A percentile compares a stretch with the other conserved stretches of the same genome.
Conservation (phyloP, 352 stramenopile genomes). For the Pythium phragmitis region DNA sequence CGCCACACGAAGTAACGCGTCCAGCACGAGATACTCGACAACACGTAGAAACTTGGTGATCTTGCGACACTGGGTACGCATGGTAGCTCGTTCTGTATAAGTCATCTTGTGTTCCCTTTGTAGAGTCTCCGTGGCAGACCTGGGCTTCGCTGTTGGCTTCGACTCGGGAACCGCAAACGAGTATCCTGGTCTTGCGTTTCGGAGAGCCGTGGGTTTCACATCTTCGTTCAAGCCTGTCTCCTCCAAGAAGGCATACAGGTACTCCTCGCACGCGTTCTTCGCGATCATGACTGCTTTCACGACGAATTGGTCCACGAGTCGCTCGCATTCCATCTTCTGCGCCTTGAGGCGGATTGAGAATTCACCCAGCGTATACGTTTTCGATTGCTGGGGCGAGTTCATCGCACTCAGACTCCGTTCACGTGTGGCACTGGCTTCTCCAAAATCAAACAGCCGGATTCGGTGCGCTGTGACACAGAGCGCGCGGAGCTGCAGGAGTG, state of each 20-base stretch:
- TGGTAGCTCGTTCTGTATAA: constrained; percentile 92
- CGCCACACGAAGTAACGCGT: constrained; percentile 71
- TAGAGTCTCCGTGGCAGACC: constrained; percentile 16
- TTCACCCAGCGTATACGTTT: constrained; percentile 77
- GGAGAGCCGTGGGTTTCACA: background rate
- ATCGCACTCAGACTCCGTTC: background rate
- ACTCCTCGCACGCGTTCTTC: constrained; percentile 65
- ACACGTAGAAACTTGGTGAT: constrained; percentile 91
- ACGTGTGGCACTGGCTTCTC: background rate
- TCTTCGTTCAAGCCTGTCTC: constrained; percentile 58
- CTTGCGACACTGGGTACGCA: constrained; percentile 89
- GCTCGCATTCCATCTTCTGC: constrained; percentile 64
- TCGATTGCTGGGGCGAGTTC: constrained; percentile 14
- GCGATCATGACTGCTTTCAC: constrained; percentile 49
- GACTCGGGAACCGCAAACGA: background rate
- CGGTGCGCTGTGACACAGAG: constrained; percentile 54
- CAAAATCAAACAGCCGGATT: constrained; percentile 49
- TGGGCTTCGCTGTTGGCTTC: constrained; percentile 8
- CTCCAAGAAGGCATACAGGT: constrained; percentile 55
- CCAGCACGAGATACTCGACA: constrained; percentile 89
- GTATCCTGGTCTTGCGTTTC: constrained; percentile 2
- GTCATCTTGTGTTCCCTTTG: constrained; percentile 77
- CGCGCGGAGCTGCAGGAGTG: constrained; percentile 69
- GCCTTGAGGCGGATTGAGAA: constrained; percentile 77
- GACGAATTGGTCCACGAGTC: constrained; percentile 62